Conservation (phyloP, 768 basidiomycete species). For the Cystofilobasidium ferigula region DNA sequence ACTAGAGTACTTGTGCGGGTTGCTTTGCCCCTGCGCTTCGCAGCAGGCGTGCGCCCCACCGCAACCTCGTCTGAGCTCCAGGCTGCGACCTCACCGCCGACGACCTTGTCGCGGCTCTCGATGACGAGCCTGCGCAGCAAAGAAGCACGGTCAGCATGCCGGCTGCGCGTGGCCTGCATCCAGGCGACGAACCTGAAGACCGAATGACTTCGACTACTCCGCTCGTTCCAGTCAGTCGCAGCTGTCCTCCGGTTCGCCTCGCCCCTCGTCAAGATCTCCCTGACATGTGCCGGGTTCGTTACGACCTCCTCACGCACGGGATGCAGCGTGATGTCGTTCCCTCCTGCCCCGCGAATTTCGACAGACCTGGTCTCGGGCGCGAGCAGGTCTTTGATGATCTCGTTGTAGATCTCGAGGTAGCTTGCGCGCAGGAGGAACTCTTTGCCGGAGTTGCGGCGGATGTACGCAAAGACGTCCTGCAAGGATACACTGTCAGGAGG, state of each 20-base stretch:
- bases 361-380: constrained; percentile 52
- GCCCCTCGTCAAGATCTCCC: constrained; percentile 71
- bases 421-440: constrained; percentile 93
- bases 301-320: constrained; percentile 86
- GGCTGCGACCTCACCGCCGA: constrained; percentile 7
- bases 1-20: constrained; percentile 36
- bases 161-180: background rate
- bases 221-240: constrained; percentile 96
- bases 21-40: constrained; percentile 18
- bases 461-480: constrained; percentile 70
- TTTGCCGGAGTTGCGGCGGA: constrained; percentile 58
- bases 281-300: constrained; percentile 74
- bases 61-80: constrained; percentile 17
- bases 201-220: constrained; percentile 11
- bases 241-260: constrained; percentile 81
- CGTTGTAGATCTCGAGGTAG: constrained; percentile 95
- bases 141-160: background rate
- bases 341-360: constrained; percentile 24
- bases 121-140: constrained; percentile 16
- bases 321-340: constrained; percentile 22
- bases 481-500: too few relatives aligned
- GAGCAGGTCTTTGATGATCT: constrained; percentile 46
- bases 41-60: background rate
- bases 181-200: constrained; percentile 17
- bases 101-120: constrained; percentile 19